A percentile compares a stretch with the other conserved stretches of the same genome.
phyloP scores from a whole-genome alignment of 805 yeast species.

The Ogataea henricii region DNA sequence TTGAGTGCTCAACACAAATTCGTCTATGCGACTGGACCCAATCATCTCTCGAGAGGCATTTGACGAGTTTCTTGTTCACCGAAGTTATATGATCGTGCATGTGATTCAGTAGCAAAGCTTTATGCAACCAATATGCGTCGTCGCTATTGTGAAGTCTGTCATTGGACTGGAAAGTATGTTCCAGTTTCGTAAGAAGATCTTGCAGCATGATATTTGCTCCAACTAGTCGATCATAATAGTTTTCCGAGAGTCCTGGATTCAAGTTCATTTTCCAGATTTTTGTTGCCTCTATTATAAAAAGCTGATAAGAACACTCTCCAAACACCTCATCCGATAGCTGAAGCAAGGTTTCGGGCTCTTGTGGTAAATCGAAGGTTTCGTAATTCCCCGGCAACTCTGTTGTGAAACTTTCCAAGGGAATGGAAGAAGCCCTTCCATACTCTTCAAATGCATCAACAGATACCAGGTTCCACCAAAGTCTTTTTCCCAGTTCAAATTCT shows the following conservation, averaged over 20 bases:
- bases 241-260: neutral
- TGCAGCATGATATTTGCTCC: neutral
- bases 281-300: neutral
- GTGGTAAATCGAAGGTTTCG: neutral
- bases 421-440: slow-evolving; percentile 2
- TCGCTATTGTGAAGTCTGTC: neutral
- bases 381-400: slow-evolving; percentile 4
- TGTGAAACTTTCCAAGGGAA: neutral
- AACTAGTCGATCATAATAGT: neutral
- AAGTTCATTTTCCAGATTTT: neutral
- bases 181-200: neutral
- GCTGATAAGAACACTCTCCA: slow-evolving; percentile 5
- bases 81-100: slow-evolving; percentile 1
- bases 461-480: slow-evolving; percentile 9
- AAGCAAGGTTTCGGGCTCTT: neutral
- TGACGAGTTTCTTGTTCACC: slow-evolving; percentile 1
- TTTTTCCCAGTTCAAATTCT: slow-evolving; percentile 5
- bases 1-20: neutral
- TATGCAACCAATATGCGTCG: slow-evolving; percentile 8
- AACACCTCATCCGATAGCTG: neutral
- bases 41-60: neutral
- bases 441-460: slow-evolving; percentile 5
- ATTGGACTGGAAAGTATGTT: neutral
- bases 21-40: slow-evolving; percentile 1
- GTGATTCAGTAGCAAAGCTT: neutral